These are phyloP conservation scores for Coniella vitis DNA, from an alignment of 2,329 filamentous ascomycete genomes.

Conservation along the genomic window DNA sequence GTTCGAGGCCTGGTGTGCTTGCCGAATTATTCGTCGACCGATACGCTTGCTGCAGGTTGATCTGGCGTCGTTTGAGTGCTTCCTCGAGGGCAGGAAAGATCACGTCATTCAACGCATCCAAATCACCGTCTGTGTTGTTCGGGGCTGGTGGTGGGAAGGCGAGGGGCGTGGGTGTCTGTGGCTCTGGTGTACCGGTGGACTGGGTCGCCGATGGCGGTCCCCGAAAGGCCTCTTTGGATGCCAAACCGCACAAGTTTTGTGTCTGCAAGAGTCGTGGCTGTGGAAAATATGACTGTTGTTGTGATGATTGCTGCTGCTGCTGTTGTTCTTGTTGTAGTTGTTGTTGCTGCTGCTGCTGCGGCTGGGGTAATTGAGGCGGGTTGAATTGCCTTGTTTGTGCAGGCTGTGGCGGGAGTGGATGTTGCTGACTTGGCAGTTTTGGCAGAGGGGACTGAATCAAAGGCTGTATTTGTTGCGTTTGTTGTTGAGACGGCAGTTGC, in stretches of 20 bases:
- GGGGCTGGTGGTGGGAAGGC: slow-evolving; percentile 53
- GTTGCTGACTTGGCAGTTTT: slow-evolving; percentile 17
- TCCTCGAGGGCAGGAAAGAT: slow-evolving; percentile 90
- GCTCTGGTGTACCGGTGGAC: slow-evolving; percentile 14
- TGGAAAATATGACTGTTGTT: slow-evolving; percentile 18
- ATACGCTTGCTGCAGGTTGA: slow-evolving; percentile 48
- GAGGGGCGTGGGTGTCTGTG: slow-evolving; percentile 22
- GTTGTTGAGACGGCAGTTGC: slow-evolving; percentile 20
- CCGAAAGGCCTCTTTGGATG: slow-evolving; percentile 13
- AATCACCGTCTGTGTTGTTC: slow-evolving; percentile 55
- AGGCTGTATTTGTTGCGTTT: slow-evolving; percentile 21
- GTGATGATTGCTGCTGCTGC: slow-evolving; percentile 17
- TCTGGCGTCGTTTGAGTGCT: slow-evolving; percentile 73
- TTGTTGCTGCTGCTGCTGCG: slow-evolving; percentile 22
- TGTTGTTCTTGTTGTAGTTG: slow-evolving; percentile 21
- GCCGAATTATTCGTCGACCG: slow-evolving; percentile 19
- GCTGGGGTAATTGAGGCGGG: slow-evolving; percentile 4
- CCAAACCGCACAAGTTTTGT: slow-evolving; percentile 9
- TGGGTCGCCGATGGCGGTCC: slow-evolving; percentile 8
- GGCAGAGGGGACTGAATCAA: slow-evolving; percentile 17
- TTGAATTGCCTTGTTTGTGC: slow-evolving; percentile 20
- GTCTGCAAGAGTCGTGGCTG: slow-evolving; percentile 15
- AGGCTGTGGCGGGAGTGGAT: slow-evolving; percentile 17
- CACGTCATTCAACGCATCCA: slow-evolving; percentile 84
- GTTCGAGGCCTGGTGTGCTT: slow-evolving; percentile 35